Percentiles rank a stretch among this genome's conserved stretches.
Conservation (phyloP, 2,329 filamentous ascomycete genomes). For the Alternaria metachromatica region DNA sequence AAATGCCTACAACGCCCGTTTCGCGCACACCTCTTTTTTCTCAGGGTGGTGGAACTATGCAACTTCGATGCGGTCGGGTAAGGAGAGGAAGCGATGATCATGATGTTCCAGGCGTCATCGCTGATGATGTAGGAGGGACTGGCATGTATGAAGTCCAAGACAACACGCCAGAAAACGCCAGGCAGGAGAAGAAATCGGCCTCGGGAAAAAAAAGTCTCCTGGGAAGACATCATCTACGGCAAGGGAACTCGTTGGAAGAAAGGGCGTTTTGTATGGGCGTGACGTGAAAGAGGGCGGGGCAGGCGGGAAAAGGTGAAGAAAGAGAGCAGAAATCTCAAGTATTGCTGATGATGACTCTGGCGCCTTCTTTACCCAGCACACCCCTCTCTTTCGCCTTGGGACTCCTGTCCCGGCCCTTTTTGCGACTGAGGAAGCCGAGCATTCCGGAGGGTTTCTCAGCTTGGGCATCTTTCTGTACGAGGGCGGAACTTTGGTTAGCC, state of each 20-base stretch:
- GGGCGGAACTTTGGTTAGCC: constrained; percentile 79
- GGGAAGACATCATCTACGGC: neutral
- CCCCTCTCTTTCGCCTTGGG: constrained; percentile 94
- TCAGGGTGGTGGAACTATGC: constrained; percentile 5
- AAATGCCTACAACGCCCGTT: constrained; percentile 7
- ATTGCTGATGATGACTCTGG: constrained; percentile 64
- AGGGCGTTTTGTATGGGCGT: neutral
- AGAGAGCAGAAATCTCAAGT: constrained; percentile 34
- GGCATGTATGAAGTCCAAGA: neutral
- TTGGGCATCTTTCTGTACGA: constrained; percentile 55
- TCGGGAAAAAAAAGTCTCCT: neutral
- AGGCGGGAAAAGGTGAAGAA: neutral
- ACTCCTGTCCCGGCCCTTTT: constrained; percentile 88
- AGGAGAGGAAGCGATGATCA: neutral
- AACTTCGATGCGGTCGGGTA: constrained; percentile 3
- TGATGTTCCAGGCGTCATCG: constrained; percentile 1
- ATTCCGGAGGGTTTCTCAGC: constrained; percentile 72
- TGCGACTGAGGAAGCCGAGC: constrained; percentile 86
- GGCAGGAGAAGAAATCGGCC: constrained; percentile 2
- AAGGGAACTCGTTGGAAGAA: constrained; percentile 11
- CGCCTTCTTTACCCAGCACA: constrained; percentile 93
- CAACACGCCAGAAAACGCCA: constrained; percentile 7
- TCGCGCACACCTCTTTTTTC: constrained; percentile 2
- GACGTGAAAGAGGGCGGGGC: neutral
- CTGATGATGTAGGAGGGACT: neutral